Percentiles rank a stretch among this genome's conserved stretches.
Conservation (phyloP, 768 basidiomycete species). For the Multifurca ochricompacta region DNA sequence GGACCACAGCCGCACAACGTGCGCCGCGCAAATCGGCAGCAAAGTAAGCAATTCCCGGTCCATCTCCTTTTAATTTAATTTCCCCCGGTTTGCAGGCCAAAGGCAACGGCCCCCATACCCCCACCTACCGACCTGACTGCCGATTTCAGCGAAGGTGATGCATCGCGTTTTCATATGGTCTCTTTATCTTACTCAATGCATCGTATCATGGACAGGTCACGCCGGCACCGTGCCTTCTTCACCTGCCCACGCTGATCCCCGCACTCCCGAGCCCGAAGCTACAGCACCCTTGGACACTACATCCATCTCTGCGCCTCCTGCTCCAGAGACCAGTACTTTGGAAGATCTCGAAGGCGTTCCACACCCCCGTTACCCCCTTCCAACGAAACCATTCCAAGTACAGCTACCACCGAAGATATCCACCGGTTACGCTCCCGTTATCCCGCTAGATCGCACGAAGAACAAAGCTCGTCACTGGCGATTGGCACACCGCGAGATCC, state of each 20-base stretch:
- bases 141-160: constrained; percentile 10
- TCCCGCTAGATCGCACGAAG: constrained; percentile 57
- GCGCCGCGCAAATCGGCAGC: constrained; percentile 26
- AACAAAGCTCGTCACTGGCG: constrained; percentile 67
- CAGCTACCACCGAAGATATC: constrained; percentile 71
- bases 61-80: background rate
- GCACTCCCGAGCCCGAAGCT: constrained; percentile 11
- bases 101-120: background rate
- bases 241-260: constrained; percentile 9
- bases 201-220: constrained; percentile 14
- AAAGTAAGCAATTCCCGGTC: constrained; percentile 23
- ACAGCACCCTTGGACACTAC: background rate
- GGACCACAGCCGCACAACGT: constrained; percentile 23
- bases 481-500: constrained; percentile 63
- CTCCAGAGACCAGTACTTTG: background rate
- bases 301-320: background rate
- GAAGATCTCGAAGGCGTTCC: constrained; percentile 51
- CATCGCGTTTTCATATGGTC: background rate
- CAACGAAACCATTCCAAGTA: constrained; percentile 77
- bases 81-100: background rate
- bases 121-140: constrained; percentile 4
- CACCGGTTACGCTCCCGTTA: constrained; percentile 58
- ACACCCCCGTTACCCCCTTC: constrained; percentile 68
- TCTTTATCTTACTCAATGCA: background rate
- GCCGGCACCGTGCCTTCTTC: constrained; percentile 22